Base-by-base conservation (phyloP, 192 early-diverging fungal genomes). In the Backusella tuberculispora region DNA sequence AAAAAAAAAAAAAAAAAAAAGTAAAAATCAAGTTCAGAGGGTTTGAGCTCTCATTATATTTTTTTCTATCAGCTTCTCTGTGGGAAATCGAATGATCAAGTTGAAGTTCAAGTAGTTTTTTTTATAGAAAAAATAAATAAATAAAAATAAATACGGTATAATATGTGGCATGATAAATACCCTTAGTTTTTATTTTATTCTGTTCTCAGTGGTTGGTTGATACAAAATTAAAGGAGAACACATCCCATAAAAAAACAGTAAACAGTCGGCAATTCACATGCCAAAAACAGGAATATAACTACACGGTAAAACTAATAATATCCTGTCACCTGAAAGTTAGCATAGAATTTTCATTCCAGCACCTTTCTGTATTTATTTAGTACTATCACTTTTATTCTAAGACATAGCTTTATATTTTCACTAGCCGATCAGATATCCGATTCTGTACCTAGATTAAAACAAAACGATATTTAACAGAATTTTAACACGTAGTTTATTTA, bases 381-480 rank as follows among this genome's bases (percentile, higher is more conserved):
- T 1, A 1, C 24, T 60, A 12, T 12, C 13, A 24, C 9, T 60
- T 60, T 60, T 60, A 26, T 9, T 8, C 12, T 34, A 34, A 34
- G 29, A 34, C 2, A 5, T 60, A 60, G 21, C 12, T 14, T 10
- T 26, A 60, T 26, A 42, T 67, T 67, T 41, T 7, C 41, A 43
- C 37, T 19, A 67, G 41, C 66, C 66, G 66, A 67, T 67, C 66
- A 21, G 9, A 67, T 67, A 67, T 67, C 66, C 66, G 66, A 42
- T 41, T 67, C 17, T 41, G 40, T 43, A 42, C 10, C 66, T 41
- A 19, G 17, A 42, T 67, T 67, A 38, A 19, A 41, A 67, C 41
- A 41, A 38, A 41, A 38, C 37, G 6, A 19, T 19, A 17, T 38
- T 67, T 43, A 40, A 67, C 37, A 66, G 34, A 38, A 66, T 10